Evolutionary conservation across 441 rosid species (phyloP).

Genomic region (Hypseocharis bilobata): DNA sequence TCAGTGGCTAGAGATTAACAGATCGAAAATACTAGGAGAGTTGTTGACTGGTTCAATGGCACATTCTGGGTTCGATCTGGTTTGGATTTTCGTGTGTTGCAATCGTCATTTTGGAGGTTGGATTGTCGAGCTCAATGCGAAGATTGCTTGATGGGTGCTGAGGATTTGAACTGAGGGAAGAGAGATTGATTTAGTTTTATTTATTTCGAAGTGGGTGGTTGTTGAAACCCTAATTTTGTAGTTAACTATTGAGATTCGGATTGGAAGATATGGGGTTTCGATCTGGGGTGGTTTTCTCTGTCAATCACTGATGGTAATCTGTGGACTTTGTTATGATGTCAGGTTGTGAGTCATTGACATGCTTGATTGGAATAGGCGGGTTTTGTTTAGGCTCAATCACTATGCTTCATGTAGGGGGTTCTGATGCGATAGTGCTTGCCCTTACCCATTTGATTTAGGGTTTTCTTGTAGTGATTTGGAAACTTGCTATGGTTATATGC

Average conservation of each 20-base stretch:
- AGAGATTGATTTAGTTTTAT: neutral
- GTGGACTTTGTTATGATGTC: neutral
- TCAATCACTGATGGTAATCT: slow-evolving; percentile 7
- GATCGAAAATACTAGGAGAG: neutral
- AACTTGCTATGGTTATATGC: neutral
- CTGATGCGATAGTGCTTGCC: too few species aligned
- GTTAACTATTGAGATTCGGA: neutral
- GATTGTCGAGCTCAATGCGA: neutral
- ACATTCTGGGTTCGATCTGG: neutral
- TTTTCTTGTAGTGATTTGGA: neutral
- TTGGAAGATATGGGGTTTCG: slow-evolving; percentile 16
- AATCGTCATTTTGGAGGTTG: neutral
- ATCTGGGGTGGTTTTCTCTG: slow-evolving; percentile 18
- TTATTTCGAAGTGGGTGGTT: neutral
- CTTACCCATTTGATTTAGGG: neutral
- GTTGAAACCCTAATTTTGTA: slow-evolving; percentile 19
- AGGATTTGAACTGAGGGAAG: neutral
- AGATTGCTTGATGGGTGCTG: too few species aligned
- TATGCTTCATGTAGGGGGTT: too few species aligned
- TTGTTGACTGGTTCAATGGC: slow-evolving; percentile 1
- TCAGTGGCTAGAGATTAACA: slow-evolving; percentile 2
- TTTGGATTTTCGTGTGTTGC: neutral
- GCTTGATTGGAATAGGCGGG: neutral
- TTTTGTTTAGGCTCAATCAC: neutral
- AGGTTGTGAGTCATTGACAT: neutral